A percentile compares a stretch with the other conserved stretches of the same genome.
These are phyloP conservation scores for Aspergillus fijiensis DNA, from an alignment of 2,329 filamentous ascomycete species.

Conservation along the genomic window DNA sequence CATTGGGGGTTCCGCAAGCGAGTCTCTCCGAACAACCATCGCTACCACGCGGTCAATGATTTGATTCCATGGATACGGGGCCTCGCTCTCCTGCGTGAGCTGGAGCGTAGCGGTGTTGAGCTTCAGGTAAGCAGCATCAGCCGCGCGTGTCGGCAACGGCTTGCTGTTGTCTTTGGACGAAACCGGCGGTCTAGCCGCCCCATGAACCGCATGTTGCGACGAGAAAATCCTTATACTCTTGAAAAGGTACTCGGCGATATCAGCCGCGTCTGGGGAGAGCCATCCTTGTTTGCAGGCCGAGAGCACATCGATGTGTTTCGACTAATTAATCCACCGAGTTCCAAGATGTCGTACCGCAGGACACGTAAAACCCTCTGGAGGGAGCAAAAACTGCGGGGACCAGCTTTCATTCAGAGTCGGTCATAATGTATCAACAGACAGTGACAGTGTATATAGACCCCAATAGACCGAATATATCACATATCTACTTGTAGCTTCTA, in stretches of 20 bases:
- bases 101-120: conserved; percentile 37
- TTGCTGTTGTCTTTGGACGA: conserved; percentile 38
- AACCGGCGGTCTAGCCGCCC: conserved; percentile 30
- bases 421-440: not conserved
- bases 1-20: conserved; percentile 50
- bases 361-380: conserved; percentile 7
- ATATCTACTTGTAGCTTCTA: too few relatives aligned
- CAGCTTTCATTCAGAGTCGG: conserved; percentile 2
- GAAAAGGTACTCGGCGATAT: conserved; percentile 35
- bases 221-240: conserved; percentile 36
- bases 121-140: conserved; percentile 32
- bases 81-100: conserved; percentile 39
- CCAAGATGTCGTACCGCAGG: conserved; percentile 5
- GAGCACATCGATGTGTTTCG: conserved; percentile 20
- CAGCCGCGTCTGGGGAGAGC: conserved; percentile 35
- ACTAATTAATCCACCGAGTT: conserved; percentile 16
- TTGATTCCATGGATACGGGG: conserved; percentile 43
- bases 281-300: conserved; percentile 28
- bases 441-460: not conserved
- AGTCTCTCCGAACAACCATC: conserved; percentile 23
- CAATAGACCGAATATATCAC: too few relatives aligned
- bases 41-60: conserved; percentile 22
- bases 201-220: conserved; percentile 38
- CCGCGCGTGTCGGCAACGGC: conserved; percentile 36
- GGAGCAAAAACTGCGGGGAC: not conserved